These are phyloP conservation scores for Juglanconis oblonga DNA, from an alignment of 2,329 filamentous ascomycete genomes.

Conservation along the genomic window DNA sequence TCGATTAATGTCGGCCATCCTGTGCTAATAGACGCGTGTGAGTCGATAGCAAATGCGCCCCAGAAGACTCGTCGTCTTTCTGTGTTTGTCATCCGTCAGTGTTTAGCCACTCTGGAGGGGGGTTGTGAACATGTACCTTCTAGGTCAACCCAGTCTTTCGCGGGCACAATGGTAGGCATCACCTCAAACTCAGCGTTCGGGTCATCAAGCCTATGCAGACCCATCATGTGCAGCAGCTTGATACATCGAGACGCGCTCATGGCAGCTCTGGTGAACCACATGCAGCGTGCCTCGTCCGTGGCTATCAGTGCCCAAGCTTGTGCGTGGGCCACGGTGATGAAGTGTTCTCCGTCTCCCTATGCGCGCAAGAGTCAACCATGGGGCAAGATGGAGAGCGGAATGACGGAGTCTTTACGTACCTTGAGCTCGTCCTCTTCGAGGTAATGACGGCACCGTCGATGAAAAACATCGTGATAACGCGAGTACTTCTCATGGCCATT, in stretches of 20 bases:
- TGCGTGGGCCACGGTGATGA: slow-evolving; percentile 74
- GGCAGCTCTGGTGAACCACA: slow-evolving; percentile 83
- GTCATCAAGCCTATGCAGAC: slow-evolving; percentile 74
- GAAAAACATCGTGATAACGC: slow-evolving; percentile 72
- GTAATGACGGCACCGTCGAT: slow-evolving; percentile 78
- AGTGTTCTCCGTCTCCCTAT: slow-evolving; percentile 71
- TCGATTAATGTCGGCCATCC: slow-evolving; percentile 86
- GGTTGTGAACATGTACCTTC: slow-evolving; percentile 27
- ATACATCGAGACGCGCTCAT: slow-evolving; percentile 72
- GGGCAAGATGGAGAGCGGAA: background rate
- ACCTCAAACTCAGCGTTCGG: slow-evolving; percentile 52
- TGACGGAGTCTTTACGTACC: slow-evolving; percentile 31
- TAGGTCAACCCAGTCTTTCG: slow-evolving; percentile 75
- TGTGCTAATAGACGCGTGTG: slow-evolving; percentile 83
- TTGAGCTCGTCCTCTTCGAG: slow-evolving; percentile 82
- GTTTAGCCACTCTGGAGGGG: background rate
- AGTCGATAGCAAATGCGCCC: slow-evolving; percentile 78
- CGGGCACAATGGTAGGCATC: slow-evolving; percentile 70
- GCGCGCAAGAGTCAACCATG: background rate
- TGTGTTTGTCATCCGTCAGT: slow-evolving; percentile 42
- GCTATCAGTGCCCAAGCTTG: slow-evolving; percentile 76
- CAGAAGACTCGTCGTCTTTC: slow-evolving; percentile 85
- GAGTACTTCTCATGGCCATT: slow-evolving; percentile 70
- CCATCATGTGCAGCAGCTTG: slow-evolving; percentile 78
- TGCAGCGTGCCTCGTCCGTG: slow-evolving; percentile 77